Evolutionary conservation across 2,329 filamentous ascomycete species (phyloP), one percentile per base, ranked within the genome.

Genomic region (Trichophyton rubrum): DNA sequence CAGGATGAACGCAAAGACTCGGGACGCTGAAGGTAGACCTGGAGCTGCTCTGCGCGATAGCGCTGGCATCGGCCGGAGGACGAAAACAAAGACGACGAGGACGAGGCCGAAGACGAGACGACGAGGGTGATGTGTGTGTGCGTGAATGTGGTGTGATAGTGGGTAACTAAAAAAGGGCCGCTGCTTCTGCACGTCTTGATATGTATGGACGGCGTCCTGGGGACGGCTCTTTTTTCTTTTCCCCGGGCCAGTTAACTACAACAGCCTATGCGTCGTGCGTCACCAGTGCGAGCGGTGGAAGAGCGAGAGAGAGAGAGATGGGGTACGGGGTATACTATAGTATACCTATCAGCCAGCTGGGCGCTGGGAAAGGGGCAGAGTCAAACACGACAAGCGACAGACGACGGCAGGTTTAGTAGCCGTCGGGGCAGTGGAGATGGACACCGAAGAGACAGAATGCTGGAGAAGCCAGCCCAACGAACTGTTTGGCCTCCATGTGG

Each of bases 401-500:
- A 20, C 43, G 17, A 22, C 43, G 43, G 20, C 43, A 9, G 15
- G 7, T 17, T 22, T 47, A 53, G 47, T 27, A 53, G 47, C n/a
- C 47, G 47, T 30, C 47, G 15, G 47, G 47, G 5, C 9, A 13
- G 9, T 38, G 33, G 33, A 38, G 8, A 27, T 30, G 22, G 11
- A 27, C 13, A 15, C 22, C 13, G 24, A 33, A 53, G 47, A 30
- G 51, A 33, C n/a, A n/a, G 51, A 7, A n/a, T 35, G 51, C 51
- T 55, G 51, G 27, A 55, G 15, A 27, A 20, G 27, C 51, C 51
- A 55, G 51, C 51, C 51, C 51, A 55, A 55, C 51, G 51, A 55
- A 55, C 51, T 27, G 51, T 20, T 55, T 35, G 51, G 27, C n/a
- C 51, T 55, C 51, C 51, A 55, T 55, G 51, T 55, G 51, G 51